Evolutionary conservation across 73 alveolate genomes (phyloP).

Genomic region (Symbiodinium pilosum): DNA sequence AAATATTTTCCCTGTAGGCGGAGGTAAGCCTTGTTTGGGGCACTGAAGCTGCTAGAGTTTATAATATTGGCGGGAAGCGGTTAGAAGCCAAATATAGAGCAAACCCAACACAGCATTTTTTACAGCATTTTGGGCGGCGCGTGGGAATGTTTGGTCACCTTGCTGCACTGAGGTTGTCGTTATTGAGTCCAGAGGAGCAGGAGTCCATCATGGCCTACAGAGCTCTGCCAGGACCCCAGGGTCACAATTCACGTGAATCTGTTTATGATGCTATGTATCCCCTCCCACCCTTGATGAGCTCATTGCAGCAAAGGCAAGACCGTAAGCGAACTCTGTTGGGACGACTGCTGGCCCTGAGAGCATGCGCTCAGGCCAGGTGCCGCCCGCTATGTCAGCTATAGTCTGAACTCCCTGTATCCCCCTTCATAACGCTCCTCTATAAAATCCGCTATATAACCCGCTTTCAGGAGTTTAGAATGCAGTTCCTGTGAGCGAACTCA

Average conservation of each 20-base stretch:
- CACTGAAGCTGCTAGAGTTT: too few species aligned
- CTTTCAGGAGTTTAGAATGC: background rate
- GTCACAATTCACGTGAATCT: background rate
- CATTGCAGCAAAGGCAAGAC: conserved; percentile 25
- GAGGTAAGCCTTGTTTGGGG: too few species aligned
- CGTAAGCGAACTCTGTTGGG: conserved; percentile 82
- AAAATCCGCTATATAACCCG: too few species aligned
- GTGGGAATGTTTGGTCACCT: background rate
- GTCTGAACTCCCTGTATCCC: too few species aligned
- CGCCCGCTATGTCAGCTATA: too few species aligned
- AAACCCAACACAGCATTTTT: too few species aligned
- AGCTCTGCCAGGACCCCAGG: background rate
- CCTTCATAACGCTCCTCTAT: too few species aligned
- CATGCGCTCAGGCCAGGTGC: conserved; percentile 94
- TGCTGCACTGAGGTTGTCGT: conserved; percentile 45
- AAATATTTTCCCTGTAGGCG: too few species aligned
- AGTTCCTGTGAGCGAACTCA: background rate
- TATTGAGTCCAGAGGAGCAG: conserved; percentile 42
- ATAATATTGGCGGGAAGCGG: too few species aligned
- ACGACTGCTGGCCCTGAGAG: conserved; percentile 55
- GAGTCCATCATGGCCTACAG: conserved; percentile 65
- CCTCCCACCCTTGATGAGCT: too few species aligned
- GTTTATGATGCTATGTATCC: background rate
- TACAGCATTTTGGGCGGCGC: background rate
- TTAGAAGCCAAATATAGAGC: too few species aligned